Conservation (phyloP, 2,329 filamentous ascomycete genomes). For the Hypoxylon sp. region DNA sequence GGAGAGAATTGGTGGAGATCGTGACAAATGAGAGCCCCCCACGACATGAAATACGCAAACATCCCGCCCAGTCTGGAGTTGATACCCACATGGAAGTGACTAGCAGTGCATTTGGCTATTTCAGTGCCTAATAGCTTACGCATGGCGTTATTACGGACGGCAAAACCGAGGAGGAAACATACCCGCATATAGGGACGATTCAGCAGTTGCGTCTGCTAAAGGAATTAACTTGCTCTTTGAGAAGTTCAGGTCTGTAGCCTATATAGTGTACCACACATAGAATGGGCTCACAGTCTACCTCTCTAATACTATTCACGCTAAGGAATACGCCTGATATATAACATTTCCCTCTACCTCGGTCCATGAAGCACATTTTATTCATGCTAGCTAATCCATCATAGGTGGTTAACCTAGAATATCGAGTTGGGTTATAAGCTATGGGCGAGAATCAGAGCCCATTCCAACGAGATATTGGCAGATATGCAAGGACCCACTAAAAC, state of each 20-base stretch:
- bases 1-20: slow-evolving; percentile 76
- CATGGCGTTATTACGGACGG: slow-evolving; percentile 35
- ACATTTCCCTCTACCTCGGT: not conserved
- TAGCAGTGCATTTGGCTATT: slow-evolving; percentile 22
- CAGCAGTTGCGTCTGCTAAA: slow-evolving; percentile 12
- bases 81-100: slow-evolving; percentile 39
- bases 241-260: slow-evolving; percentile 1
- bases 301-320: slow-evolving; percentile 6
- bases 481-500: not conserved
- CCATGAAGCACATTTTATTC: not conserved
- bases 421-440: not conserved
- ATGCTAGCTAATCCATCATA: no score
- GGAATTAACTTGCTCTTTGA: slow-evolving; percentile 1
- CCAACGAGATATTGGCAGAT: not conserved
- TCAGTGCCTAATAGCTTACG: slow-evolving; percentile 5
- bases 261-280: not conserved
- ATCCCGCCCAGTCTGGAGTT: slow-evolving; percentile 33
- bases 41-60: slow-evolving; percentile 20
- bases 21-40: slow-evolving; percentile 52
- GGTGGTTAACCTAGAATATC: no score
- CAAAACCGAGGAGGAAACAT: slow-evolving; percentile 17
- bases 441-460: not conserved
- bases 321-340: not conserved
- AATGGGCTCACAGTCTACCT: not conserved
- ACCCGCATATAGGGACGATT: not conserved